phyloP scores from a whole-genome alignment of 139 green algal genomes.

The Coccomyxa sp. region DNA sequence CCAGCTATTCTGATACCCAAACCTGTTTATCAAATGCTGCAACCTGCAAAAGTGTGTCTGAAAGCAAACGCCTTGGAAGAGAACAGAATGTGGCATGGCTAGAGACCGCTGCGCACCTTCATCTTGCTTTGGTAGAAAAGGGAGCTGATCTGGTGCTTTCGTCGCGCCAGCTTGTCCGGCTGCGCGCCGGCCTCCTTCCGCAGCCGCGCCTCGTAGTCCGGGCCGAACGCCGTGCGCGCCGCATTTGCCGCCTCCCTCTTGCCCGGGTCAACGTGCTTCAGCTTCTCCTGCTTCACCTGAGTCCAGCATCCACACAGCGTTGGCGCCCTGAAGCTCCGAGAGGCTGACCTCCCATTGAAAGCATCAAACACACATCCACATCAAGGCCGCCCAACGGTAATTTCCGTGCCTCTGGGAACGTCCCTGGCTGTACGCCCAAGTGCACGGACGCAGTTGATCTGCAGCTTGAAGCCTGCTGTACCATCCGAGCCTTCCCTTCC shows the following conservation, averaged over 20 bases:
- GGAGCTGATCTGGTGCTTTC: slow-evolving; percentile 75
- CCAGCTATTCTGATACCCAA: too few relatives aligned
- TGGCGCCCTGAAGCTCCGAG: too few relatives aligned
- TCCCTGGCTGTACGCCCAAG: neutral
- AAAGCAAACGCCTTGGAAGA: too few relatives aligned
- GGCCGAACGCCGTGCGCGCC: slow-evolving; percentile 48
- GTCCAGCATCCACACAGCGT: slow-evolving; percentile 1
- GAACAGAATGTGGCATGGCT: too few relatives aligned
- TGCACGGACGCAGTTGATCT: neutral
- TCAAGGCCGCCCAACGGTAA: neutral
- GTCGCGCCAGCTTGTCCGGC: slow-evolving; percentile 48
- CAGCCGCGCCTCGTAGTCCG: slow-evolving; percentile 59
- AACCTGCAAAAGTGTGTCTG: too few relatives aligned
- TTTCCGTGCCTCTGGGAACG: neutral
- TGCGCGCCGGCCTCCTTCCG: slow-evolving; percentile 39
- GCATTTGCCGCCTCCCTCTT: slow-evolving; percentile 32
- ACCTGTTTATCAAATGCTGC: too few relatives aligned
- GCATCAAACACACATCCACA: neutral
- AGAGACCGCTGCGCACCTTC: slow-evolving; percentile 10
- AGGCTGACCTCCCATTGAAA: neutral
- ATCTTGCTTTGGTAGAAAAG: slow-evolving; percentile 61
- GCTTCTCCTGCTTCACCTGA: slow-evolving; percentile 48
- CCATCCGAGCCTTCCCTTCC: too few relatives aligned
- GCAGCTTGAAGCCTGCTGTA: too few relatives aligned
- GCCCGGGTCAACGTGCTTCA: slow-evolving; percentile 49